Evolutionary conservation across 2,329 filamentous ascomycete species (phyloP), one percentile per base, ranked within the genome.

Genomic region (Clonostachys sp.): DNA sequence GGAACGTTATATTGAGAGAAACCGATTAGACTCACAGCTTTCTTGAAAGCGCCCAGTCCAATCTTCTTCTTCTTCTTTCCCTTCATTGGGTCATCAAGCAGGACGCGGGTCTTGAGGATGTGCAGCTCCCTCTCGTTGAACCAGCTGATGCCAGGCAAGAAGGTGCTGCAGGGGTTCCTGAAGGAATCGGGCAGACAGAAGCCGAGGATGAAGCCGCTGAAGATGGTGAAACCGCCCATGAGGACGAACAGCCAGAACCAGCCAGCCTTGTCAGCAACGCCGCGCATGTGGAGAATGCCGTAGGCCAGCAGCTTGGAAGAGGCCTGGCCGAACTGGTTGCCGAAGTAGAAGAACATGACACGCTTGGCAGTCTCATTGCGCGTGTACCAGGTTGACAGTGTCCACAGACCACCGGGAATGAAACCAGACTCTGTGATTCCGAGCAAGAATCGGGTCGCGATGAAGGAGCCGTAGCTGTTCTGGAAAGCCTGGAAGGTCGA

Each of bases 161-260:
- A 72, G 1, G 70, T 65, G 46, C 67, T 68, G 48, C 57, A 60
- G 2, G 72, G 73, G 40, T 70, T 67, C 50, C 57, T 59, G 53
- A 74, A 72, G 2, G 67, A 69, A 54, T 75, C 71, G 3, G 73
- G 72, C 18, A 76, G 62, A 45, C 62, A 67, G 45, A 68, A 64
- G 5, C 71, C 68, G 5, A 72, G 59, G 20, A 75, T 49, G 48
- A 71, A 56, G 33, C 71, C 70, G 24, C 61, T 61, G 12, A 68
- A 47, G 12, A 79, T 57, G n/a, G 75, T 80, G 51, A 81, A 78
- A 13, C 64, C 56, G 1, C 77, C 77, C 66, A 79, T 77, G 30
- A 80, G 60, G 12, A 64, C 57, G 52, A 80, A 81, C 2, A 81
- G 63, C 77, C 78, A 81, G 53, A 75, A 74, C 77, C 77, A 81